Percentiles rank a stretch among this genome's conserved stretches.
phyloP scores from a whole-genome alignment of 2,329 filamentous ascomycete species.

The Kalmusia sp. region DNA sequence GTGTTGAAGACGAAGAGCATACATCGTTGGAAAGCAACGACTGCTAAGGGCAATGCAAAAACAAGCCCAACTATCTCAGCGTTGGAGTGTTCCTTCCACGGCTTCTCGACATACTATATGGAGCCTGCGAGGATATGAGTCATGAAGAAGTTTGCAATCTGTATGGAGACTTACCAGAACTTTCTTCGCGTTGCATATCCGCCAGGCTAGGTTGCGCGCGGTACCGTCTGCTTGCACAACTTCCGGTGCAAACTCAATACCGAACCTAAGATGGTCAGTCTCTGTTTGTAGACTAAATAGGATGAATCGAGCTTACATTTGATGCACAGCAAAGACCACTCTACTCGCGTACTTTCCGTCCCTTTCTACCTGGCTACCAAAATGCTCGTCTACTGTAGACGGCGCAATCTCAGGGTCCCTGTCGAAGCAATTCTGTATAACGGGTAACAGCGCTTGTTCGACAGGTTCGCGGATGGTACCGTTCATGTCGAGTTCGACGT shows the following conservation, averaged over 20 bases:
- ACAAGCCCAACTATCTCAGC: background rate
- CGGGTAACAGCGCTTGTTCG: constrained; percentile 77
- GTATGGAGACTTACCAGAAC: constrained; percentile 72
- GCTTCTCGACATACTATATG: constrained; percentile 5
- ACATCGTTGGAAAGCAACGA: background rate
- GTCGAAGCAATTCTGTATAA: constrained; percentile 93
- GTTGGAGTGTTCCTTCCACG: constrained; percentile 3
- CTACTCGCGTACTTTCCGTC: constrained; percentile 88
- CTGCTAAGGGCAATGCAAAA: too few relatives aligned
- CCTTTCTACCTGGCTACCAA: constrained; percentile 83
- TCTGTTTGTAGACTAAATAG: background rate
- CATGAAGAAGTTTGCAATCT: background rate
- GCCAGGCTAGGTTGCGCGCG: constrained; percentile 89
- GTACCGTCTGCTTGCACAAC: constrained; percentile 93
- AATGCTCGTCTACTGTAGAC: constrained; percentile 76
- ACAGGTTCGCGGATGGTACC: constrained; percentile 72
- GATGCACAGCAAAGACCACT: constrained; percentile 91
- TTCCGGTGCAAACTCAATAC: constrained; percentile 90
- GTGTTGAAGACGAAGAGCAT: background rate
- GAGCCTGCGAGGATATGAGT: background rate
- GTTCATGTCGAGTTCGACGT: constrained; percentile 65
- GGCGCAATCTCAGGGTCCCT: constrained; percentile 90
- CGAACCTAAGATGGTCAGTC: constrained; percentile 63
- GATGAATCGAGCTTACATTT: constrained; percentile 71
- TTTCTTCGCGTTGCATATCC: constrained; percentile 94